Evolutionary conservation across 345 rosid genomes (phyloP).

Genomic region (Populus deltoides): DNA sequence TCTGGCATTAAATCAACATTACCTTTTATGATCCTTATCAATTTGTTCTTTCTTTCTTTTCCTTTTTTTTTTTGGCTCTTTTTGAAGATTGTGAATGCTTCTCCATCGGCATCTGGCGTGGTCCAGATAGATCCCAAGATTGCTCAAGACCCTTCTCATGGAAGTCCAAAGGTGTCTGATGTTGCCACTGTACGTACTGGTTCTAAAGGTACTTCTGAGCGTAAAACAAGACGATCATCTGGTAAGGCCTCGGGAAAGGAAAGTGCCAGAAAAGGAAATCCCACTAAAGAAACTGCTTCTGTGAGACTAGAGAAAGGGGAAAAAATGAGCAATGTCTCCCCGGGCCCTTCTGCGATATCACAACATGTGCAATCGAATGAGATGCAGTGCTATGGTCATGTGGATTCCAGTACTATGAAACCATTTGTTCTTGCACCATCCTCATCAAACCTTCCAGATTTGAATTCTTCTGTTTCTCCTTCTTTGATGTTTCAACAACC

Average conservation of each 20-base stretch:
- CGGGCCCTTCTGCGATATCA: constrained; percentile 39
- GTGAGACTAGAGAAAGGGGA: constrained; percentile 49
- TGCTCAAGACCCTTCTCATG: constrained; percentile 32
- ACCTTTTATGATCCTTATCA: neutral
- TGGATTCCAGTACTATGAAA: constrained; percentile 42
- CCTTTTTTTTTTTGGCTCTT: constrained; percentile 11
- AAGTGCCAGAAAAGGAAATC: constrained; percentile 51
- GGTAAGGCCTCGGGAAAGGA: constrained; percentile 58
- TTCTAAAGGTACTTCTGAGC: constrained; percentile 58
- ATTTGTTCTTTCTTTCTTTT: constrained; percentile 3
- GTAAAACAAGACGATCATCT: constrained; percentile 66
- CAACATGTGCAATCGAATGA: constrained; percentile 59
- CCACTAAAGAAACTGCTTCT: constrained; percentile 42
- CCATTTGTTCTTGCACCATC: constrained; percentile 48
- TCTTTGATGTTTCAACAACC: constrained; percentile 70
- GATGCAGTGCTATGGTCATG: constrained; percentile 50
- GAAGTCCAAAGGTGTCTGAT: constrained; percentile 40
- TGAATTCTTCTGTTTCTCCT: constrained; percentile 56
- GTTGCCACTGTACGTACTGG: constrained; percentile 29
- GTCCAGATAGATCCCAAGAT: constrained; percentile 43
- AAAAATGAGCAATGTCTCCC: constrained; percentile 38
- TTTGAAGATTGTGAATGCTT: constrained; percentile 52
- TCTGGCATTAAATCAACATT: neutral
- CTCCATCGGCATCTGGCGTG: constrained; percentile 50
- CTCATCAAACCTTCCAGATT: constrained; percentile 59